Conservation (phyloP, 1,284 basidiomycete genomes). For the Trametes versicolor region DNA sequence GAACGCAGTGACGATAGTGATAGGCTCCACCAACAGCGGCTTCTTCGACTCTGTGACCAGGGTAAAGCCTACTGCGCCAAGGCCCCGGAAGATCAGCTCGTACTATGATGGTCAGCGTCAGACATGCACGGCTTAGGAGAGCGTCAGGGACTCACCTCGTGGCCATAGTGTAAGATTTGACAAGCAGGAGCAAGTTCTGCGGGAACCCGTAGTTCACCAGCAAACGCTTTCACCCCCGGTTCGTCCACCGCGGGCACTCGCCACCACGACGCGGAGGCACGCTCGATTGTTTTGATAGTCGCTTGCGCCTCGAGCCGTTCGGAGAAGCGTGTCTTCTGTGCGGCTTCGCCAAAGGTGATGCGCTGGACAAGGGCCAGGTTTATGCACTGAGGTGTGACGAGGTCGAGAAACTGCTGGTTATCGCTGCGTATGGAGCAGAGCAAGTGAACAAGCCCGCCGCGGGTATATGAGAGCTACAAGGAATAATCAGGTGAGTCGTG, state of each 20-base stretch:
- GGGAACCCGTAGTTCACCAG: conserved; percentile 35
- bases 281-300: conserved; percentile 22
- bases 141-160: conserved; percentile 30
- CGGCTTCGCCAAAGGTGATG: conserved; percentile 26
- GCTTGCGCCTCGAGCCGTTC: conserved; percentile 17
- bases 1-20: conserved; percentile 36
- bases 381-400: conserved; percentile 30
- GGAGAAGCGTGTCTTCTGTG: conserved; percentile 24
- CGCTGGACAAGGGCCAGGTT: conserved; percentile 31
- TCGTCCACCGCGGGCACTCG: not conserved
- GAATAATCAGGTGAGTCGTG: not conserved
- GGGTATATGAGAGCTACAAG: conserved; percentile 36
- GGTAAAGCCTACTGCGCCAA: conserved; percentile 35
- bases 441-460: conserved; percentile 37
- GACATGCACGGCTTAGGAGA: not conserved
- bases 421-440: conserved; percentile 25
- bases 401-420: conserved; percentile 37
- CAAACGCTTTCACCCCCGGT: conserved; percentile 14
- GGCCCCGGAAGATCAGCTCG: conserved; percentile 28
- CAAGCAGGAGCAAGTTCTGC: conserved; percentile 32
- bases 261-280: conserved; percentile 36
- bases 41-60: conserved; percentile 13
- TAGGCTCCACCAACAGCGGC: conserved; percentile 27
- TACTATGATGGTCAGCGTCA: conserved; percentile 26
- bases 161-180: conserved; percentile 34